A percentile compares a stretch with the other conserved stretches of the same genome.
These are phyloP conservation scores for Wickerhamiella brachini DNA, from an alignment of 805 yeast genomes.

Conservation along the genomic window DNA sequence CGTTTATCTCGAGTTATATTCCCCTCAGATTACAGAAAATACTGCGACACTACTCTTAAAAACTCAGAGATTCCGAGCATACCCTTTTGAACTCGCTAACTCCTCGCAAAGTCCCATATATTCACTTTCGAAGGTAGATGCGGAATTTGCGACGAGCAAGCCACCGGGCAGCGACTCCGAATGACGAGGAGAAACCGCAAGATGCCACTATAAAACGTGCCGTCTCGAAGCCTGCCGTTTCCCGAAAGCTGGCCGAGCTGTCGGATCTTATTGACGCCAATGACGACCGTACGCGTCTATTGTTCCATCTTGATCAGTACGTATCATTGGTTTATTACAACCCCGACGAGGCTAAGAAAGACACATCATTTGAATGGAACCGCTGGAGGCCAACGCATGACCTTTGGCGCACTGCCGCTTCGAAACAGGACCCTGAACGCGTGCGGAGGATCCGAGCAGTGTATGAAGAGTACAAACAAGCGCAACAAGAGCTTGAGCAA, in stretches of 20 bases:
- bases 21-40: neutral
- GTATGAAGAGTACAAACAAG: constrained; percentile 1
- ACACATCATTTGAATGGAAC: constrained; percentile 22
- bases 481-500: neutral
- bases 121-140: neutral
- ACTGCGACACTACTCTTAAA: neutral
- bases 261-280: constrained; percentile 19
- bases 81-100: neutral
- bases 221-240: neutral
- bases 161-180: neutral
- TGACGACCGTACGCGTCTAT: constrained; percentile 25
- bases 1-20: neutral
- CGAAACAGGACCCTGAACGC: constrained; percentile 10
- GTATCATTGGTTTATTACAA: constrained; percentile 28
- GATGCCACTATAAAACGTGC: neutral
- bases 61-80: neutral
- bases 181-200: neutral
- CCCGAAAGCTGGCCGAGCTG: constrained; percentile 5
- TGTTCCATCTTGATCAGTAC: constrained; percentile 28
- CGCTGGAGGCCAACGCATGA: constrained; percentile 22
- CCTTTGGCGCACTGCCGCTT: constrained; percentile 25
- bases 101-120: neutral
- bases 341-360: constrained; percentile 24
- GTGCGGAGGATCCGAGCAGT: constrained; percentile 6
- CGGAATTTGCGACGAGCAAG: neutral